phyloP scores from a whole-genome alignment of 2,329 filamentous ascomycete species.

The Cladophialophora psammophila region DNA sequence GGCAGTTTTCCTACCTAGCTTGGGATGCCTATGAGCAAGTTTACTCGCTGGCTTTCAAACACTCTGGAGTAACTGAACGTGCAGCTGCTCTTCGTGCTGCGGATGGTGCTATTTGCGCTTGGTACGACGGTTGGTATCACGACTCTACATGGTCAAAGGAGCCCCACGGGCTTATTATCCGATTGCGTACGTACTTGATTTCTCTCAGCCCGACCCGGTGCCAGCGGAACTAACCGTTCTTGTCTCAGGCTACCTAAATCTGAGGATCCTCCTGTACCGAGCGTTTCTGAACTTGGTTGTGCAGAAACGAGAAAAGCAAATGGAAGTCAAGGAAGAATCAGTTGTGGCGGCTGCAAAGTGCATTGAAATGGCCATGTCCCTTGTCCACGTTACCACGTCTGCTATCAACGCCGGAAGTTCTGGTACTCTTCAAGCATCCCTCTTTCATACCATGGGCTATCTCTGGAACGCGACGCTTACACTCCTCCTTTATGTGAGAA shows the following conservation, averaged over 20 bases:
- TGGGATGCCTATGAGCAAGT: constrained; percentile 28
- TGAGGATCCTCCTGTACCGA: constrained; percentile 23
- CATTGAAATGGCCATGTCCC: constrained; percentile 17
- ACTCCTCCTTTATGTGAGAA: constrained; percentile 17
- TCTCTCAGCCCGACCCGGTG: not conserved
- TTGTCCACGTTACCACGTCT: constrained; percentile 15
- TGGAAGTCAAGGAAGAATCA: constrained; percentile 9
- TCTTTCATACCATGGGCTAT: constrained; percentile 23
- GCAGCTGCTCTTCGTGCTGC: constrained; percentile 8
- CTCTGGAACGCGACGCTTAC: constrained; percentile 30
- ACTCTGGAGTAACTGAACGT: constrained; percentile 6
- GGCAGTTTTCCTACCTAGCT: constrained; percentile 25
- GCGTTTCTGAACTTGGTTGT: constrained; percentile 24
- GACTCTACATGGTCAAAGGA: constrained; percentile 19
- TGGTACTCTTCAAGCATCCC: constrained; percentile 20
- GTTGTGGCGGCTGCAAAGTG: constrained; percentile 19
- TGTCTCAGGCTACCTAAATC: constrained; percentile 18
- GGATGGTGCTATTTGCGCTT: constrained; percentile 10
- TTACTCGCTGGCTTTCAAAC: constrained; percentile 17
- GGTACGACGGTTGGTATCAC: constrained; percentile 23
- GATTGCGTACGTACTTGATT: constrained; percentile 9
- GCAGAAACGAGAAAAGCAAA: constrained; percentile 10
- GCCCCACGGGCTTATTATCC: constrained; percentile 20
- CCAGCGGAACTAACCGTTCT: not conserved
- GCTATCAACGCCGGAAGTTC: constrained; percentile 12